Evolutionary conservation across 768 basidiomycete genomes (phyloP).

Genomic region (Pisolithus albus): DNA sequence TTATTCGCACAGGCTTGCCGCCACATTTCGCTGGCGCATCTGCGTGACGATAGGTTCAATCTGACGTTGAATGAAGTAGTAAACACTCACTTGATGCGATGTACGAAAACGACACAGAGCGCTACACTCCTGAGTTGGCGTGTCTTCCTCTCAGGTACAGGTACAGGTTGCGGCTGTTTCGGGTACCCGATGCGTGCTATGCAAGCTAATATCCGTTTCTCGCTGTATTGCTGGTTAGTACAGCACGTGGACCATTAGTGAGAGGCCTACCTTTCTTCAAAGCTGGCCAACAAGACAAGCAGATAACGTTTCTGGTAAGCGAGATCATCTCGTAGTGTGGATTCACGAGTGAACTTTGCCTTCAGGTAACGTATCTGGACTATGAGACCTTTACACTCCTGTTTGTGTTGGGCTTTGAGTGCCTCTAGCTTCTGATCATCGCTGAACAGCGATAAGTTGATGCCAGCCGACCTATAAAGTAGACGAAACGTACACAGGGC

Average conservation of each 20-base stretch:
- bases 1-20: conserved; percentile 53
- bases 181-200: conserved; percentile 70
- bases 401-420: conserved; percentile 63
- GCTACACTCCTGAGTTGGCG: conserved; percentile 53
- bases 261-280: conserved; percentile 57
- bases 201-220: conserved; percentile 64
- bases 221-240: conserved; percentile 33
- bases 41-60: conserved; percentile 22
- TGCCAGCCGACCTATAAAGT: background rate
- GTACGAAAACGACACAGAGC: conserved; percentile 55
- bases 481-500: conserved; percentile 43
- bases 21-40: conserved; percentile 60
- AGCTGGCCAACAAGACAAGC: conserved; percentile 58
- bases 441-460: conserved; percentile 24
- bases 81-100: conserved; percentile 51
- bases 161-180: conserved; percentile 34
- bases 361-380: conserved; percentile 90
- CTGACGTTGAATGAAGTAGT: background rate
- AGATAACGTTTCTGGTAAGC: conserved; percentile 87
- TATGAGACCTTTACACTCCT: conserved; percentile 86
- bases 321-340: conserved; percentile 67
- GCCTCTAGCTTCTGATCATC: conserved; percentile 48
- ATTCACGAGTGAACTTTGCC: conserved; percentile 84
- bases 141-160: conserved; percentile 32
- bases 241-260: background rate